phyloP scores from a whole-genome alignment of 495 filamentous ascomycete genomes.

The Achaetomiella virescens region DNA sequence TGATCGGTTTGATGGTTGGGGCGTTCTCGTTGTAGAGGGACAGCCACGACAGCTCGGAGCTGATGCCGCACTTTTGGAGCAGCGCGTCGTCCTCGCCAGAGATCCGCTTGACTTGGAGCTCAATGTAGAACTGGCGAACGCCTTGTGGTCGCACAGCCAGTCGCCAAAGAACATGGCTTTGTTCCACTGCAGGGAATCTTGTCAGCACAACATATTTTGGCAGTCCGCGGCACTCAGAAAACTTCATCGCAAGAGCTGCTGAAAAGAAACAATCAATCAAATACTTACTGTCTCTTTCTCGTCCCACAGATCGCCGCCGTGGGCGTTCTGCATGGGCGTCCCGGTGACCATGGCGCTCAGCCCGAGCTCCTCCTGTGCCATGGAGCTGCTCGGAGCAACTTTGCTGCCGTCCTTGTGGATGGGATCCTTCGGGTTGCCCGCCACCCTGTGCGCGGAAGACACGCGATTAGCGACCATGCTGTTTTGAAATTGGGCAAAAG shows the following conservation, averaged over 20 bases:
- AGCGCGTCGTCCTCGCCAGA: conserved; percentile 17
- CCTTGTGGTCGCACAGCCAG: conserved; percentile 12
- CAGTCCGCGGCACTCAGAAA: not conserved
- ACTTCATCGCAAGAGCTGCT: not conserved
- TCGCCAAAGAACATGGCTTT: conserved; percentile 20
- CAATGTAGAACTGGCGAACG: conserved; percentile 17
- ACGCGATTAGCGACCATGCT: not conserved
- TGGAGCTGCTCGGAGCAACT: not conserved
- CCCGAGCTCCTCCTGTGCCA: conserved; percentile 1
- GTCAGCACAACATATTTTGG: not conserved
- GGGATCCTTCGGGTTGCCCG: conserved; percentile 17
- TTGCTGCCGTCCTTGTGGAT: not conserved
- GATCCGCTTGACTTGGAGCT: conserved; percentile 28
- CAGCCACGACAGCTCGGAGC: conserved; percentile 11
- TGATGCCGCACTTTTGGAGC: conserved; percentile 13
- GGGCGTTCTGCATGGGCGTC: not conserved
- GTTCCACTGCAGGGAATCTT: conserved; percentile 15
- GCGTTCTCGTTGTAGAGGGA: conserved; percentile 7
- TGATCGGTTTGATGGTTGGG: not conserved
- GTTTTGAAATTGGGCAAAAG: not conserved
- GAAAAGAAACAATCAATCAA: not conserved
- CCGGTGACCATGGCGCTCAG: conserved; percentile 5
- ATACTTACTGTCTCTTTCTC: not conserved
- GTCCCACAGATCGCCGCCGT: conserved; percentile 2
- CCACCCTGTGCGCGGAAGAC: not conserved